Conservation (phyloP, 208 protist genomes). For the Leishmania tarentolae region DNA sequence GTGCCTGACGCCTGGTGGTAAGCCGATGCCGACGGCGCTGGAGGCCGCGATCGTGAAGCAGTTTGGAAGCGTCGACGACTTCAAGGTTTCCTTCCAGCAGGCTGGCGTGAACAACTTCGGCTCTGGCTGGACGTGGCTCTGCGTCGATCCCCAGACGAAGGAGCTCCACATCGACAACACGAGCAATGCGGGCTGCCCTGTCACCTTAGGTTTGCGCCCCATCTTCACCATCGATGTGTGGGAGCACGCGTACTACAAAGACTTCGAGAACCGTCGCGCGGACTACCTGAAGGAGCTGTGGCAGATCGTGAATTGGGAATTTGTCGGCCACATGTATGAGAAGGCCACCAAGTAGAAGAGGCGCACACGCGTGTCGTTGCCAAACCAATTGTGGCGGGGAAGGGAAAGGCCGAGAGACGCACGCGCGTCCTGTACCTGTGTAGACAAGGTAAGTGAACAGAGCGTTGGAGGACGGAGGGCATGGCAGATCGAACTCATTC, state of each 20-base stretch:
- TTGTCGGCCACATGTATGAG: conserved; percentile 61
- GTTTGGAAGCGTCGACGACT: conserved; percentile 88
- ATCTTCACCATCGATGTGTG: conserved; percentile 93
- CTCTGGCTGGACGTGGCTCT: conserved; percentile 95
- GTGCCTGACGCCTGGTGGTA: conserved; percentile 75
- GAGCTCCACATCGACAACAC: conserved; percentile 88
- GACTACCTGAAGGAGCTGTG: conserved; percentile 92
- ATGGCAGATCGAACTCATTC: neutral
- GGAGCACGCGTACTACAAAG: conserved; percentile 96
- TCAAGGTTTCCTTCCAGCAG: conserved; percentile 86
- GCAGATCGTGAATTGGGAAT: conserved; percentile 90
- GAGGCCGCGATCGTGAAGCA: conserved; percentile 65
- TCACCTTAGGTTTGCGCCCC: conserved; percentile 71
- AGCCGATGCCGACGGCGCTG: conserved; percentile 61
- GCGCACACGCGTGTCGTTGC: neutral
- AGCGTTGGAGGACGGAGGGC: neutral
- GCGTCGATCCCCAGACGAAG: conserved; percentile 75
- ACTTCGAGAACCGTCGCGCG: conserved; percentile 91
- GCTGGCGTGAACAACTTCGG: conserved; percentile 92
- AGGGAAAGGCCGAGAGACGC: neutral
- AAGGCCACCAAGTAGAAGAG: conserved; percentile 44
- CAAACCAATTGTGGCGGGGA: neutral
- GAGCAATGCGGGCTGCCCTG: conserved; percentile 88
- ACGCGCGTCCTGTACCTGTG: neutral
- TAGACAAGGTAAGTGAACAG: neutral